Evolutionary conservation across 1,284 basidiomycete genomes (phyloP).

Genomic region (Cystobasidium slooffiae): DNA sequence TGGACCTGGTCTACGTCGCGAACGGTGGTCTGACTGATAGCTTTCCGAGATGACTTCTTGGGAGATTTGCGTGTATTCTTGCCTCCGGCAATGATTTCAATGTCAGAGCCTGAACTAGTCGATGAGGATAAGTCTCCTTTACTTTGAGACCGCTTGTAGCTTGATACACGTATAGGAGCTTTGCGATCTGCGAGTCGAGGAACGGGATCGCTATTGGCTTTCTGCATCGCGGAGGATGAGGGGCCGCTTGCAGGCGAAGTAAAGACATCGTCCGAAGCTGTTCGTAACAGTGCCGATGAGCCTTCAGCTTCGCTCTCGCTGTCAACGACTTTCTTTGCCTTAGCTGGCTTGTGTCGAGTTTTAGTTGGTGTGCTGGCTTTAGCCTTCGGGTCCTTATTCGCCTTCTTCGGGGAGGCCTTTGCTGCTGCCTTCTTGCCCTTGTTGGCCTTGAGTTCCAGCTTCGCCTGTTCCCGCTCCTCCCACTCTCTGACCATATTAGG

Average conservation of each 20-base stretch:
- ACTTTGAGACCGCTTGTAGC: background rate
- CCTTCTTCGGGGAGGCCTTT: background rate
- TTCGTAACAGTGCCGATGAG: background rate
- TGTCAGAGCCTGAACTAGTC: slow-evolving; percentile 35
- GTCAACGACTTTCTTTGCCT: background rate
- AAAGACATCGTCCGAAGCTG: background rate
- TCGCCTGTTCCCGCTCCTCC: slow-evolving; percentile 28
- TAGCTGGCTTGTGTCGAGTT: background rate
- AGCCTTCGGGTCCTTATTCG: background rate
- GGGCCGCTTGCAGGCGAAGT: background rate
- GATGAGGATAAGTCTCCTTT: background rate
- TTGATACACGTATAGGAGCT: background rate
- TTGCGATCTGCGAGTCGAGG: no score
- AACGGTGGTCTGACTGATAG: slow-evolving; percentile 9
- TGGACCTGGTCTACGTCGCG: background rate
- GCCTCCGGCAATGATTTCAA: background rate
- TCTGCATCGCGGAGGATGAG: no score
- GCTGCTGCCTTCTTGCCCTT: slow-evolving; percentile 32
- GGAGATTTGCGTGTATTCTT: slow-evolving; percentile 20
- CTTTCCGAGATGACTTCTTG: slow-evolving; percentile 30
- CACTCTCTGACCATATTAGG: slow-evolving; percentile 13
- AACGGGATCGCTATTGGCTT: no score
- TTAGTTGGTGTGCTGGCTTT: background rate
- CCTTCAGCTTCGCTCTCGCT: background rate
- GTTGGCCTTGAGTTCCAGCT: slow-evolving; percentile 13